A percentile compares a stretch with the other conserved stretches of the same genome.
Conservation (phyloP, 768 basidiomycete species). For the Mycena rosella region DNA sequence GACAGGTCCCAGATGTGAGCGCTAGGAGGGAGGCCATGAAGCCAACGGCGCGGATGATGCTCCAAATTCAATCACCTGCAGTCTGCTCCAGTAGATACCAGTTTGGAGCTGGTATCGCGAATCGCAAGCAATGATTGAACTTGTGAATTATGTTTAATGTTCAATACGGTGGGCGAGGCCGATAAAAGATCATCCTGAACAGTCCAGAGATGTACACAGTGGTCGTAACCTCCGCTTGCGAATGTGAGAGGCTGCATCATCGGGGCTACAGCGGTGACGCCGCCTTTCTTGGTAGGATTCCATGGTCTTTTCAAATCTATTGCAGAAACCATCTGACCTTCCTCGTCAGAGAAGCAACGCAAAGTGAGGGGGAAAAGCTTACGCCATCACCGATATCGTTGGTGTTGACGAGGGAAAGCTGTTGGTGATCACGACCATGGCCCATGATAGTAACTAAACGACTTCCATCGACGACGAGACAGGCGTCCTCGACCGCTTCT, state of each 20-base stretch:
- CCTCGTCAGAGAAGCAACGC: neutral
- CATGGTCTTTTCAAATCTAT: conserved; percentile 44
- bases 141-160: conserved; percentile 57
- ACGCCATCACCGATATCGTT: conserved; percentile 39
- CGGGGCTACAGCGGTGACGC: conserved; percentile 57
- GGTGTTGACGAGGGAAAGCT: conserved; percentile 44
- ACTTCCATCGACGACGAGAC: conserved; percentile 46
- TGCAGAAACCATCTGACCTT: conserved; percentile 21
- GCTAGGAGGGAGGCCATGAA: conserved; percentile 22
- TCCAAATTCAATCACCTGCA: conserved; percentile 39
- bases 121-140: conserved; percentile 60
- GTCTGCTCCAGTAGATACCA: conserved; percentile 63
- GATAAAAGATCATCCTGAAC: conserved; percentile 49
- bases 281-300: conserved; percentile 52
- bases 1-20: conserved; percentile 61
- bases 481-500: conserved; percentile 59
- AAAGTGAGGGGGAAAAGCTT: conserved; percentile 13
- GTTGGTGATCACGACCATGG: conserved; percentile 53
- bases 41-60: too few relatives aligned
- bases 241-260: conserved; percentile 58
- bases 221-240: conserved; percentile 64
- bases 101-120: conserved; percentile 60
- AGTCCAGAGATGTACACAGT: conserved; percentile 62
- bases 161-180: conserved; percentile 46
- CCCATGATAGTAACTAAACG: conserved; percentile 49